Evolutionary conservation across 2,329 filamentous ascomycete species (phyloP), one percentile per base, ranked within the genome.

Genomic region (Seiridium cupressi): DNA sequence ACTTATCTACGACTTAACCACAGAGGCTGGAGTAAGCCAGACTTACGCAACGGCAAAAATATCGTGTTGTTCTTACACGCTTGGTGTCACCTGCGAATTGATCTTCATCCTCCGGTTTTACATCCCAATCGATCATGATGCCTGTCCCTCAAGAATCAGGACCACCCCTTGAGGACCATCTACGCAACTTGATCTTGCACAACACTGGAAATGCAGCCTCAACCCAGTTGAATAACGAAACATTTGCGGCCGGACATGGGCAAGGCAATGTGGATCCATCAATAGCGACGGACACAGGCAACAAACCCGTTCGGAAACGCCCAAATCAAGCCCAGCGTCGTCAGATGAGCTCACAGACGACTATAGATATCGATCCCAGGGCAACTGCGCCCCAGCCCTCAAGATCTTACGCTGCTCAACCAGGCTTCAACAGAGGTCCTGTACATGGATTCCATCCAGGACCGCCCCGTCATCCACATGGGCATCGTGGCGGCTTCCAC

Each of bases 241-340:
- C 18, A 26, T 26, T 26, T 26, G 2, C 18, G 18, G 18, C 18
- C 18, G 18, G 18, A 26, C 18, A 26, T 26, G 18, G 18, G 18
- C 18, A 26, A 26, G 18, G 18, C 18, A 26, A 26, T 2, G 18
- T 26, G 18, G 18, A 26, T 26, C 18, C 18, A 26, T 26, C 18
- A 2, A 26, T 26, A 26, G 18, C 18, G 18, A 26, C 18, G 18
- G 18, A 26, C 2, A 26, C 18, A 26, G 18, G 18, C 18, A 26
- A 26, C 18, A 44, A 40, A 34, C 11, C 46, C 38, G 73, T 57
- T 65, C 55, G 76, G 76, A 65, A 86, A 81, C 83, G 85, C 31
- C 81, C 77, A 3, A 89, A 89, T 62, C 86, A 89, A 68, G 85
- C 86, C 1, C 84, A 88, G 65, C 79, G 86, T 54, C 81, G 86